Evolutionary conservation across 2,329 filamentous ascomycete genomes (phyloP).

Genomic region (Neopestalotiopsis sp.): DNA sequence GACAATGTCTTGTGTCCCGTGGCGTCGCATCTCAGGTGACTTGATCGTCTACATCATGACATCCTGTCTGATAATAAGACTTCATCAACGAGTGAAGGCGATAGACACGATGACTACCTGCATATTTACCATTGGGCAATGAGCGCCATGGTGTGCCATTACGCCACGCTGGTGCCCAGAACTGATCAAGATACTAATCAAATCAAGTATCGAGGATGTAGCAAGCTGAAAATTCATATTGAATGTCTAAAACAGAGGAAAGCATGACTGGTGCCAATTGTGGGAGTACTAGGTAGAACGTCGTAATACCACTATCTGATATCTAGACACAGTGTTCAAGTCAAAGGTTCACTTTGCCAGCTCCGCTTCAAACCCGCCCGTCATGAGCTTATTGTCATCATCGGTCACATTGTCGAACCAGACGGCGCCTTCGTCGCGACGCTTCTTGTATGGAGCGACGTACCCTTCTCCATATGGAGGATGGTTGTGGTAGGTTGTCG

Average conservation of each 20-base stretch:
- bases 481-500: slow-evolving; percentile 8
- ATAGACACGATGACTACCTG: not conserved
- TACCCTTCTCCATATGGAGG: slow-evolving; percentile 8
- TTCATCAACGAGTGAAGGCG: not conserved
- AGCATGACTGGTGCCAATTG: not conserved
- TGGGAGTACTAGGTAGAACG: not conserved
- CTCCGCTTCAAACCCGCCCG: slow-evolving; percentile 1
- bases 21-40: not conserved
- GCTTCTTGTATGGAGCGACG: slow-evolving; percentile 1
- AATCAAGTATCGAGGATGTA: not conserved
- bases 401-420: not conserved
- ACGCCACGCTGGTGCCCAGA: not conserved
- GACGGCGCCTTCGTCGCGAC: slow-evolving; percentile 1
- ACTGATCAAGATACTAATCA: not conserved
- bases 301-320: not conserved
- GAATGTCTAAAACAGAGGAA: not conserved
- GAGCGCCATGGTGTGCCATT: not conserved
- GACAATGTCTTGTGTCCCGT: not conserved
- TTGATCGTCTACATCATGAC: not conserved
- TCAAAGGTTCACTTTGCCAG: not conserved
- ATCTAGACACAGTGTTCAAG: not conserved
- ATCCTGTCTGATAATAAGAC: not conserved
- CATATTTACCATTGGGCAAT: not conserved
- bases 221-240: not conserved
- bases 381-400: slow-evolving; percentile 4